Base-by-base conservation (phyloP, 148 eudicot genomes). In the Spergularia marina region DNA sequence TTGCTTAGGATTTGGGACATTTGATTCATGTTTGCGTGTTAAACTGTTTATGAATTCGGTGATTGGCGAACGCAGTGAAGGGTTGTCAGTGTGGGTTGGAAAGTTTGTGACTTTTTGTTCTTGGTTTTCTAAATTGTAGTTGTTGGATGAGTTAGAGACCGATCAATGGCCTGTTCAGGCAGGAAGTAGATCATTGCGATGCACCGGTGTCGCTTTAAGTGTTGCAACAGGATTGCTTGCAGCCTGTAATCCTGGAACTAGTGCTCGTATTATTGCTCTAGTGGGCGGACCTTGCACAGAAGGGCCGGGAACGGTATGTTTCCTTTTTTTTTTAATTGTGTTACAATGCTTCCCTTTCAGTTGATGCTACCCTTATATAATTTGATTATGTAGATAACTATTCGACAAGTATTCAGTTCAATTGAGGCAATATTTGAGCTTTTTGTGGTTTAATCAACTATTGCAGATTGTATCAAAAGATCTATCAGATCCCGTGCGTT, bases 231-330 rank as follows among this genome's bases (percentile, higher is more conserved):
- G 98, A 14, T 83, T 94, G 76, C 85, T 94, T 58, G 94, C 91
- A 61, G 98, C 96, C 47, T 92, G 96, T 85, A 75, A 74, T 73
- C 89, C 94, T 12, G 94, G 97, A 21, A 89, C 97, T 34, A 81
- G 96, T 74, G 98, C 94, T 77, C 83, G 98, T 53, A 94, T 94
- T 73, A 77, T 94, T 49, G 96, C 94, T 75, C 84, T 94, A 77
- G 97, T 92, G 13, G 98, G 98, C 17, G 98, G 98, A 77, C 98
- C 98, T 53, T 94, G 98, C 84, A 94, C 98, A 8, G 98, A 94
- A 85, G 98, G 98, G 51, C 97, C 98, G 3, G 98, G 98, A 71
- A 71, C 91, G 81, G 98, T 94, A 88, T 71, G 87, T 72, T 71
- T 56, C 23, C 72, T 64, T 12, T 30, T 23, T 23, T 23, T 23